Conservation (phyloP, 805 yeast genomes). For the Yarrowia keelungensis region DNA sequence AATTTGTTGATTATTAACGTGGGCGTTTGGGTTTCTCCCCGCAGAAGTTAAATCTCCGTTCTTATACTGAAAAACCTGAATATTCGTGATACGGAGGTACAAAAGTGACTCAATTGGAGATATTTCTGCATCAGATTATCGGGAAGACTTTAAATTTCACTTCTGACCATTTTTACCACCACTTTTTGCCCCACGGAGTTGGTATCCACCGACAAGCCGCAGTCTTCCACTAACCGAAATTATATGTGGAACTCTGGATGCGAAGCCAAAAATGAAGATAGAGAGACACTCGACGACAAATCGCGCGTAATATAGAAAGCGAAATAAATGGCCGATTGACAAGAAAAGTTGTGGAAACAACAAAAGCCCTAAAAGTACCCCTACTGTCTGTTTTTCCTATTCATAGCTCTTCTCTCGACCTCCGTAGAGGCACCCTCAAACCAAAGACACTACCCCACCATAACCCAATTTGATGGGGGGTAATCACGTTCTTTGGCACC, state of each 20-base stretch:
- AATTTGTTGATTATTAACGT: slow-evolving; percentile 23
- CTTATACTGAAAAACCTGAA: not conserved
- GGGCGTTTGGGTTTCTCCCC: slow-evolving; percentile 12
- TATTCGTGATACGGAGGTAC: too few relatives aligned
- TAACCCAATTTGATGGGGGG: slow-evolving; percentile 23
- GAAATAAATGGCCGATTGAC: not conserved
- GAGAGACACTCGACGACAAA: not conserved
- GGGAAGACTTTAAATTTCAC: too few relatives aligned
- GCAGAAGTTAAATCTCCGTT: slow-evolving; percentile 13
- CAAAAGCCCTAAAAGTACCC: not conserved
- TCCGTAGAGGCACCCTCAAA: too few relatives aligned
- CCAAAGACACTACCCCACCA: slow-evolving; percentile 33
- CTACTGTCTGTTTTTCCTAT: not conserved
- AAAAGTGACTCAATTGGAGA: not conserved
- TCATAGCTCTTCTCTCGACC: not conserved
- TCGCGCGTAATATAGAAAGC: not conserved
- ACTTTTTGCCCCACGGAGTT: not conserved
- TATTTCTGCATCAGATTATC: too few relatives aligned
- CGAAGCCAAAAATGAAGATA: slow-evolving; percentile 17
- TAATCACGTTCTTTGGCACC: slow-evolving; percentile 30
- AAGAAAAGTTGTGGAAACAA: not conserved
- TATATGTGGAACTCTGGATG: slow-evolving; percentile 4
- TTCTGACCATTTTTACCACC: not conserved
- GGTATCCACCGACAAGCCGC: not conserved
- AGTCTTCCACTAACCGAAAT: slow-evolving; percentile 6